Evolutionary conservation across 805 yeast genomes (phyloP).

Genomic region (Pichia ethanolica): DNA sequence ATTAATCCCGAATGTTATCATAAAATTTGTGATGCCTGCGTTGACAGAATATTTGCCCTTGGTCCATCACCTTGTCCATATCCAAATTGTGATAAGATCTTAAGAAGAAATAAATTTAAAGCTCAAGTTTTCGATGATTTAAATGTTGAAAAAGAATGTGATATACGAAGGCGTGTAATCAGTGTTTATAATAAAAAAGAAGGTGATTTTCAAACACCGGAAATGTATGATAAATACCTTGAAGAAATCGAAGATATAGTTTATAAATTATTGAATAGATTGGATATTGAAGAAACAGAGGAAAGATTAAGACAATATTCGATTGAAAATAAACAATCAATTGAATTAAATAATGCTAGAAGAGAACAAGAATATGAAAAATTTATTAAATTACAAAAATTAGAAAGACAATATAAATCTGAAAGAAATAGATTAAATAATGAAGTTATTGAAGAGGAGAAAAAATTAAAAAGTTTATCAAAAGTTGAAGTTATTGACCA

Average conservation of each 20-base stretch:
- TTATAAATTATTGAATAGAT: slow-evolving; percentile 63
- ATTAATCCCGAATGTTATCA: slow-evolving; percentile 98
- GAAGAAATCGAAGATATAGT: slow-evolving; percentile 80
- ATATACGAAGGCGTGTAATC: slow-evolving; percentile 71
- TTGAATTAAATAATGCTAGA: slow-evolving; percentile 66
- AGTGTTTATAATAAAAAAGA: slow-evolving; percentile 73
- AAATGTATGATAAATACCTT: slow-evolving; percentile 66
- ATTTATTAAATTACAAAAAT: slow-evolving; percentile 53
- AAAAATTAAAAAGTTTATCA: slow-evolving; percentile 34
- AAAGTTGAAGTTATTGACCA: slow-evolving; percentile 50
- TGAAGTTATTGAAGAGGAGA: slow-evolving; percentile 47
- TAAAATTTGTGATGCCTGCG: slow-evolving; percentile 94
- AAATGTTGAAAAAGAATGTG: slow-evolving; percentile 84
- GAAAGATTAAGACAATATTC: slow-evolving; percentile 62
- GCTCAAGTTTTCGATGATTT: slow-evolving; percentile 90
- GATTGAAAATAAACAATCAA: slow-evolving; percentile 63
- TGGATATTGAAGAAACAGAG: slow-evolving; percentile 64
- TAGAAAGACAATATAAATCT: slow-evolving; percentile 62
- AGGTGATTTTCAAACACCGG: slow-evolving; percentile 56
- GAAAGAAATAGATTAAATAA: slow-evolving; percentile 61
- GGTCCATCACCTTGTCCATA: slow-evolving; percentile 99
- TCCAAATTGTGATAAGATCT: slow-evolving; percentile 77
- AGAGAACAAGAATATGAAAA: slow-evolving; percentile 65
- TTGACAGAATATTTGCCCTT: slow-evolving; percentile 83
- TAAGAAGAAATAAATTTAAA: slow-evolving; percentile 85